Evolutionary conservation across 1,284 basidiomycete species (phyloP), one percentile per base, ranked within the genome.

Genomic region (Ganoderma leucocontextum): DNA sequence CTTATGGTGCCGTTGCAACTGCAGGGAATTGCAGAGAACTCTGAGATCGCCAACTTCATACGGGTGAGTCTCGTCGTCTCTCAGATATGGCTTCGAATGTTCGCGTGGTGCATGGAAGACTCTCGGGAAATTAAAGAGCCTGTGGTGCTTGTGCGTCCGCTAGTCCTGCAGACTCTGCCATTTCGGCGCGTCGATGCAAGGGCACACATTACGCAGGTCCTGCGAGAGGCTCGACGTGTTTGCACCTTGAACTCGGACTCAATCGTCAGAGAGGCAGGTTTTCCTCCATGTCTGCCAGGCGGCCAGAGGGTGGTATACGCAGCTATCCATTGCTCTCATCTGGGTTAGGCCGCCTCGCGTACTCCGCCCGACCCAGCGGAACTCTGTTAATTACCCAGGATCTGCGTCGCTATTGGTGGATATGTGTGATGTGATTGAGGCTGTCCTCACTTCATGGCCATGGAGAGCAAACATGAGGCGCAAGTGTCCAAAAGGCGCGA

Each of bases 31-130:
- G 84, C 85, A 22, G 95, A 97, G 82, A 92, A 95, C 81, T 86
- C 90, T 70, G 92, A 96, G 78, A 88, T 96, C 55, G 83, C 93
- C 64, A 84, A 87, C 29, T 96, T 96, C 81, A 91, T 97, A 67
- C 85, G 90, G 79, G 95, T 95, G 77, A 69, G 88, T 79, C 59
- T n/a, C 13, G 15, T 35, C 60, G 25, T 9, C 52, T 36, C 17
- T 53, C 52, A 29, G 25, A 33, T 33, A 13, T 55, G 29, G 29
- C 52, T 55, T 15, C 29, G 15, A 35, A 29, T 55, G 10, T 55
- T 33, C 33, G 29, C 52, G 29, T 13, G 52, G 52, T 35, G 29
- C 33, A 9, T 55, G 22, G 29, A 35, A 55, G 22, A 12, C 47
- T 49, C n/a, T 4, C 47, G 22, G 22, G 47, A 49, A 12, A 49